Conservation (phyloP, 2,329 filamentous ascomycete genomes). For the Colletotrichum orbiculare region DNA sequence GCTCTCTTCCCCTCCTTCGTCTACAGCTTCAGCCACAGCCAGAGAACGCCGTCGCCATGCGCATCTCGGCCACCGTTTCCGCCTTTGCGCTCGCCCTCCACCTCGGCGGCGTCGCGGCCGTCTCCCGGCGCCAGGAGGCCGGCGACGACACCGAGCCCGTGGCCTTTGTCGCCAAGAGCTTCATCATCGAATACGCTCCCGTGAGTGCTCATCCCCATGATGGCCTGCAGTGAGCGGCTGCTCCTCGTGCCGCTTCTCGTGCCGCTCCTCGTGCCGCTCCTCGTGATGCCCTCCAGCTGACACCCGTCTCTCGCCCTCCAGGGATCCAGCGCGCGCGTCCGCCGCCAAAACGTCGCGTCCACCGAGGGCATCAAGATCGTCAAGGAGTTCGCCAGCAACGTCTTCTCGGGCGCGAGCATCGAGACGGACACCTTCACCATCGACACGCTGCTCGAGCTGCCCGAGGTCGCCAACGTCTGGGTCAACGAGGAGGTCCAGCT, state of each 20-base stretch:
- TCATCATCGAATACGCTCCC: conserved; percentile 40
- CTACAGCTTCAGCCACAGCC: neutral
- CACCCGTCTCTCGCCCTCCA: neutral
- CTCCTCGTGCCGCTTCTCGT: conserved; percentile 25
- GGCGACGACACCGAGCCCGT: neutral
- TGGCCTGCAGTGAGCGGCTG: neutral
- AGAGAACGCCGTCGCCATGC: conserved; percentile 29
- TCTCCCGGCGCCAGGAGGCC: conserved; percentile 20
- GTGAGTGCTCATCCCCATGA: conserved; percentile 24
- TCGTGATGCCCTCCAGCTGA: conserved; percentile 23
- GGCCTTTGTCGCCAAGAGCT: conserved; percentile 37
- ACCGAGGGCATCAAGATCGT: conserved; percentile 39
- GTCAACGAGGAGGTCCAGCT: conserved; percentile 40
- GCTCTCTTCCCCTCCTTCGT: conserved; percentile 15
- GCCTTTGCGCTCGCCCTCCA: conserved; percentile 30
- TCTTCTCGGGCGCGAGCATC: conserved; percentile 45
- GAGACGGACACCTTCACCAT: conserved; percentile 43
- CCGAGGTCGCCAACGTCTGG: conserved; percentile 51
- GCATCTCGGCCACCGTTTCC: conserved; percentile 34
- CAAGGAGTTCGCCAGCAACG: conserved; percentile 41
- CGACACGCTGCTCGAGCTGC: conserved; percentile 47
- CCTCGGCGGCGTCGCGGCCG: conserved; percentile 26
- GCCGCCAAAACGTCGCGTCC: conserved; percentile 39
- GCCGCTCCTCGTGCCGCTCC: conserved; percentile 26
- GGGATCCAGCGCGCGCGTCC: conserved; percentile 29